Base-by-base conservation (phyloP, 139 green algal species). In the Chlorella sp. region DNA sequence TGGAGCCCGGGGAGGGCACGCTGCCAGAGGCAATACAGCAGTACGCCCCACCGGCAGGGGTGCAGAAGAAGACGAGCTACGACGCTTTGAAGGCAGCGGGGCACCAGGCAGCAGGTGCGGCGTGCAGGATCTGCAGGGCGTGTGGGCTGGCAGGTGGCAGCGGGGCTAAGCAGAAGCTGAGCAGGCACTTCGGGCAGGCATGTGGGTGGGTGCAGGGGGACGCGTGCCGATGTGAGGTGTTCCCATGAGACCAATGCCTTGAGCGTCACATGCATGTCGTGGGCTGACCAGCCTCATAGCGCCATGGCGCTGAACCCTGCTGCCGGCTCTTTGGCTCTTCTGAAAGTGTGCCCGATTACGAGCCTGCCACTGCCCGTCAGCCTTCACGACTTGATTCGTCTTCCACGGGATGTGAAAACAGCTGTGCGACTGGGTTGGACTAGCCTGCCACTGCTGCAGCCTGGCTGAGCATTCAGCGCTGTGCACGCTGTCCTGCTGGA, bases 81-180 rank as follows among this genome's bases (percentile, higher is more conserved):
- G 89, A 92, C 26, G 85, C 89, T 2, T 60, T 92, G 42, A 90
- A 90, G 53, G 66, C 19, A 9, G 64, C 89, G 22, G 48, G 69
- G 15, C 83, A 92, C 42, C 22, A 14, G 4, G 89, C 89, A 2
- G 88, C 87, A 28, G 68, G 42, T 37, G 48, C 2, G 75, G 2
- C 32, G 19, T 22, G 68, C 26, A 12, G 68, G 68, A n/a, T n/a
- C 48, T 57, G 48, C 48, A 57, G 7, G 48, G 48, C 48, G 9
- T 5, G 48, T 57, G 48, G 48, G 5, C 7, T 57, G 48, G 5
- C 7, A 16, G 48, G 48, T 57, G 48, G 48, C 48, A 9, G 48
- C 48, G 48, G 48, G 48, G 48, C 48, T 4, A 5, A 14, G 68
- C 68, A 76, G 68, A 22, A 78, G 71, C 14, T 57, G 71, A 3